Evolutionary conservation across 164 flowering plant species (phyloP), one percentile per base, ranked within the genome.

Genomic region (Malania oleifera): DNA sequence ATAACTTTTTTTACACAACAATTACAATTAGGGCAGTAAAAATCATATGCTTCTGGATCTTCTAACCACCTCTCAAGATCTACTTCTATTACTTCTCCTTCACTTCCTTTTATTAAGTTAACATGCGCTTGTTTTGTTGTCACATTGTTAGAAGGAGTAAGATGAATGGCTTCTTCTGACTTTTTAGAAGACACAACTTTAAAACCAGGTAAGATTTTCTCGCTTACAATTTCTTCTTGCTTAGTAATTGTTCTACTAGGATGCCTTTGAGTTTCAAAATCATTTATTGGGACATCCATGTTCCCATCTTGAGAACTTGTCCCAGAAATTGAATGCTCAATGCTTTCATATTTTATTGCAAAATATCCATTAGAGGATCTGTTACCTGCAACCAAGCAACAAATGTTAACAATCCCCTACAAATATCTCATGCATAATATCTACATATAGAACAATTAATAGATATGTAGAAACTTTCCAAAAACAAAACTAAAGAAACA

Each of bases 41-140:
- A 56, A 70, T 90, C 95, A 78, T 90, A 92, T 34, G 92, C 84
- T 7, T 77, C 80, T 70, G 87, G 95, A 74, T 87, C 81, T 70
- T 55, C 61, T 26, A 90, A 23, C 13, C 87, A 86, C 65, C 45
- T 72, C 67, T 82, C 92, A 53, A 90, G 74, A 67, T 84, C 83
- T 24, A 57, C 67, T 10, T 83, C 95, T 27, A 58, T 52, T 38
- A 40, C 54, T 45, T 75, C 89, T 22, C 43, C 25, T 2, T 69
- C 74, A 43, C 52, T 60, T 28, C 54, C 76, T 59, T 70, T 62
- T 25, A 44, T 44, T 31, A 43, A 38, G 22, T 69, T 61, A 54
- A 31, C 14, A 17, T 67, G 67, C 28, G 23, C 68, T 44, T 56
- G 54, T 31, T 48, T 62, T 29, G 18, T 50, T 28, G 41, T 40